These are phyloP conservation scores for Plicaturopsis crispa DNA, from an alignment of 768 basidiomycete species.

Conservation along the genomic window DNA sequence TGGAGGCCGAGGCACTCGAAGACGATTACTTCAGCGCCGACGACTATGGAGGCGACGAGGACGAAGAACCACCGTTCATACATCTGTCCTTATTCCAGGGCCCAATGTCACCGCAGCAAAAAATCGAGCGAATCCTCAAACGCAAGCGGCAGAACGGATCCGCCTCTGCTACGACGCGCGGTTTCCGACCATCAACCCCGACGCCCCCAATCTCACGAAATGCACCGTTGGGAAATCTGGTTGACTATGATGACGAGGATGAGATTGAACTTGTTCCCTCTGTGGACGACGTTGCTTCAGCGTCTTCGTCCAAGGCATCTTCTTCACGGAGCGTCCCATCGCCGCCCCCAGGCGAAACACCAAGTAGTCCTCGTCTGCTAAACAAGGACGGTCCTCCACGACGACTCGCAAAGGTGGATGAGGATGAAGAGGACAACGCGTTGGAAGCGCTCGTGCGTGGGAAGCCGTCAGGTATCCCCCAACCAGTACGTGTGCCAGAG, in stretches of 20 bases:
- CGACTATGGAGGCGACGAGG: constrained; percentile 63
- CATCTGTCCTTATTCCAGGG: constrained; percentile 8
- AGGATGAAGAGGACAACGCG: constrained; percentile 45
- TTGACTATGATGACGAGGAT: constrained; percentile 76
- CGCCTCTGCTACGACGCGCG: constrained; percentile 26
- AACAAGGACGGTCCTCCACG: constrained; percentile 33
- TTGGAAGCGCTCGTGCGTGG: constrained; percentile 44
- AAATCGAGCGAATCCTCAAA: too few species aligned
- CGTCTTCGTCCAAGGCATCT: constrained; percentile 8
- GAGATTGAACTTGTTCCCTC: constrained; percentile 24
- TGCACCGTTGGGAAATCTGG: constrained; percentile 50
- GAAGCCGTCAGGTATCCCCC: background rate
- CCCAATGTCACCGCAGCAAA: constrained; percentile 15
- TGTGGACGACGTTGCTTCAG: constrained; percentile 9
- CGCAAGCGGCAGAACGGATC: constrained; percentile 41
- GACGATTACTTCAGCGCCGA: constrained; percentile 92
- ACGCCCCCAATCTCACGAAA: constrained; percentile 37
- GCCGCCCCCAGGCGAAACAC: constrained; percentile 32
- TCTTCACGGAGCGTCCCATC: constrained; percentile 20
- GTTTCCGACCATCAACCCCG: constrained; percentile 2
- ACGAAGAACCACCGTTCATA: constrained; percentile 24
- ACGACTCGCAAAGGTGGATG: constrained; percentile 31
- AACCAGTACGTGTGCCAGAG: background rate
- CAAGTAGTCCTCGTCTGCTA: constrained; percentile 25
- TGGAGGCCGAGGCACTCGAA: constrained; percentile 70